Percentiles rank a stretch among this genome's conserved stretches.
Evolutionary conservation across 2,329 filamentous ascomycete species (phyloP).

Genomic region (Fusarium secorum): DNA sequence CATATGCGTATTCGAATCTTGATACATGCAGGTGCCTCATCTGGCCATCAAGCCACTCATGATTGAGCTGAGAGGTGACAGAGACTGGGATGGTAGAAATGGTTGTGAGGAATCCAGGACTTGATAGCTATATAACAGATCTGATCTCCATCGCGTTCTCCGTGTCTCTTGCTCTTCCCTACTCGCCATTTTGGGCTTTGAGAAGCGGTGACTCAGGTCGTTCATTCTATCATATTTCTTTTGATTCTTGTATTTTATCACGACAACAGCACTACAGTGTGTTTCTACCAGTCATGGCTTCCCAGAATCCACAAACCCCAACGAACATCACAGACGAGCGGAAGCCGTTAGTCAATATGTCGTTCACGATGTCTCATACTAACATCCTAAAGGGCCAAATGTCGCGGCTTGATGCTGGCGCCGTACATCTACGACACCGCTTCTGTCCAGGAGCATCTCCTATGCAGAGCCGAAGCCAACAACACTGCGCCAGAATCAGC

Average conservation of each 20-base stretch:
- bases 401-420: not conserved
- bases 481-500: not conserved
- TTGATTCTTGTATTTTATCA: not conserved
- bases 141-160: not conserved
- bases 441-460: slow-evolving; percentile 2
- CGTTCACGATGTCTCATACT: rapidly evolving
- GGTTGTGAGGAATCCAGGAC: not conserved
- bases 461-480: not conserved
- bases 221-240: not conserved
- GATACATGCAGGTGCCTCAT: not conserved
- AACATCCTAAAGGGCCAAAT: not conserved
- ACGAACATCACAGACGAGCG: not conserved
- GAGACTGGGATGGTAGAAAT: not conserved
- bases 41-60: not conserved
- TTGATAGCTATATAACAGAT: not conserved
- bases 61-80: not conserved
- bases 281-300: not conserved
- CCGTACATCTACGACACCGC: slow-evolving; percentile 10
- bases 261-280: not conserved
- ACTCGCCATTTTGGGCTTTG: slow-evolving; percentile 16
- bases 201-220: not conserved
- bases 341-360: not conserved
- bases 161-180: not conserved
- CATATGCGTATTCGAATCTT: not conserved
- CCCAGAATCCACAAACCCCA: not conserved